Evolutionary conservation across 495 filamentous ascomycete genomes (phyloP).

Genomic region (Astrocystis sublimbata): DNA sequence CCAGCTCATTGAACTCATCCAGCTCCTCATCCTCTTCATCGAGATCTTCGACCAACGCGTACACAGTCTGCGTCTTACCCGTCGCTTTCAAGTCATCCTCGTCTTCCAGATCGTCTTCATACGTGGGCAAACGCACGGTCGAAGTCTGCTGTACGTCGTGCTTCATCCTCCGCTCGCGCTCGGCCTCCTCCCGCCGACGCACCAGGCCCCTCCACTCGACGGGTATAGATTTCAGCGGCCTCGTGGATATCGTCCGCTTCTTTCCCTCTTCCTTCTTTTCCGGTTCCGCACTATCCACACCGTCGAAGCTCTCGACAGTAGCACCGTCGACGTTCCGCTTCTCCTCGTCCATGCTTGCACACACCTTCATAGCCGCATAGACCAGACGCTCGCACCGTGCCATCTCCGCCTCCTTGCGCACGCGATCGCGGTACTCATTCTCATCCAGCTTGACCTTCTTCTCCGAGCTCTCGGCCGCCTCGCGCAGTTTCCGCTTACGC

Average conservation of each 20-base stretch:
- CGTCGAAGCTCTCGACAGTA: not conserved
- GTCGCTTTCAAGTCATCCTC: slow-evolving; percentile 51
- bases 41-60: slow-evolving; percentile 63
- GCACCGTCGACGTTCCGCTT: slow-evolving; percentile 18
- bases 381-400: slow-evolving; percentile 66
- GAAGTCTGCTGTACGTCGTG: slow-evolving; percentile 68
- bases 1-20: slow-evolving; percentile 75
- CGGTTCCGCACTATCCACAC: slow-evolving; percentile 15
- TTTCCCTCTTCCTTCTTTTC: slow-evolving; percentile 31
- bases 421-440: slow-evolving; percentile 73
- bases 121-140: slow-evolving; percentile 45
- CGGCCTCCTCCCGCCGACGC: slow-evolving; percentile 65
- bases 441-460: slow-evolving; percentile 67
- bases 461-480: slow-evolving; percentile 58
- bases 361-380: slow-evolving; percentile 76
- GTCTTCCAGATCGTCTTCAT: slow-evolving; percentile 55
- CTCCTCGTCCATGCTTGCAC: slow-evolving; percentile 68
- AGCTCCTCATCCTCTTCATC: slow-evolving; percentile 85
- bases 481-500: slow-evolving; percentile 76
- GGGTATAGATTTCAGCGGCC: slow-evolving; percentile 62
- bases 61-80: slow-evolving; percentile 40
- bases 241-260: slow-evolving; percentile 48
- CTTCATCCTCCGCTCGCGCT: slow-evolving; percentile 66
- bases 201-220: slow-evolving; percentile 79
- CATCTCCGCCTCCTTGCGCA: slow-evolving; percentile 70